A percentile compares a stretch with the other conserved stretches of the same genome.
phyloP scores from a whole-genome alignment of 2,329 filamentous ascomycete species.

The Phaeophleospora eucalypticola region DNA sequence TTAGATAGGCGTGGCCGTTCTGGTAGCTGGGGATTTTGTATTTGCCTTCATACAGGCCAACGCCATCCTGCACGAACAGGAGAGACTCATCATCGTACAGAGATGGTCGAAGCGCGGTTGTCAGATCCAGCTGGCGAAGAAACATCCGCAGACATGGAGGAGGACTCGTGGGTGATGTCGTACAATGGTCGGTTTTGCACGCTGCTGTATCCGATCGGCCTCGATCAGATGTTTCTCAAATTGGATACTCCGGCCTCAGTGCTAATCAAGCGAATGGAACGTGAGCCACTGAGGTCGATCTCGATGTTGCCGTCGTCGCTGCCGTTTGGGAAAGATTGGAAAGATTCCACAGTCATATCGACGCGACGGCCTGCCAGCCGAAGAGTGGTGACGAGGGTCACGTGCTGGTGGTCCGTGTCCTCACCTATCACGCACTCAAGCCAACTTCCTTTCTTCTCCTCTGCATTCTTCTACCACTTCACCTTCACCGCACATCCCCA shows the following conservation, averaged over 20 bases:
- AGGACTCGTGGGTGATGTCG: not conserved
- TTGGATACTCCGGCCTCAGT: no score
- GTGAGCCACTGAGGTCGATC: no score
- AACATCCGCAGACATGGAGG: constrained; percentile 66
- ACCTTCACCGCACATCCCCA: no score
- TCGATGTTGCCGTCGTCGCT: no score
- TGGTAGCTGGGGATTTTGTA: constrained; percentile 92
- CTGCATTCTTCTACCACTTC: no score
- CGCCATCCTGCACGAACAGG: constrained; percentile 94
- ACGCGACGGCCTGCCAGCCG: not conserved
- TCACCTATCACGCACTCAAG: constrained; percentile 9
- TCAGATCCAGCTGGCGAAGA: constrained; percentile 91
- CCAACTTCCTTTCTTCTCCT: not conserved
- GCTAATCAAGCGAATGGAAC: no score
- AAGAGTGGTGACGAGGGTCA: not conserved
- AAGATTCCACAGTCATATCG: no score
- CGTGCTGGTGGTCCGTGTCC: not conserved
- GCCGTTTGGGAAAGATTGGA: no score
- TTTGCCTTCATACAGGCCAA: constrained; percentile 96
- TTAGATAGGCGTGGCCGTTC: constrained; percentile 93
- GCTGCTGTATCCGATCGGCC: no score
- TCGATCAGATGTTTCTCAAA: no score
- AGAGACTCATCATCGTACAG: constrained; percentile 91
- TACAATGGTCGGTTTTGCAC: no score
- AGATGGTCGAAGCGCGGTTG: constrained; percentile 88